Evolutionary conservation across 352 stramenopile species (phyloP), one percentile per base, ranked within the genome.

Genomic region (Globisporangium okanoganense): DNA sequence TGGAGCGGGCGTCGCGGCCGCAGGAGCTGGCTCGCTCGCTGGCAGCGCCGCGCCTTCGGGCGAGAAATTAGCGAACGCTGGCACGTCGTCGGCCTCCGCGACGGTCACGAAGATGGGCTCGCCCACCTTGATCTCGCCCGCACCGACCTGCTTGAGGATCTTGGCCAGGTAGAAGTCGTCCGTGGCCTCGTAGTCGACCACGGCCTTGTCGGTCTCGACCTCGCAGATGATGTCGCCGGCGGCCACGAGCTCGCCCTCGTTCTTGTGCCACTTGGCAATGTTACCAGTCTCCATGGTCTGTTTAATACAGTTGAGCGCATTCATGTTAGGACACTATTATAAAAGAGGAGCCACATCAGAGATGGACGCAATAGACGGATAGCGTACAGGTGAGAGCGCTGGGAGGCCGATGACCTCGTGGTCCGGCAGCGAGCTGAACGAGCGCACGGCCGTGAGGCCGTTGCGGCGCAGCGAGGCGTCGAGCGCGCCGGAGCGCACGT

Each of bases 121-220:
- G 16, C 81, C 79, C 55, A 92, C 78, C 47, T 85, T 67, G 65
- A 99, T 87, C 59, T 98, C 95, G 6, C 82, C 73, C 5, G 77
- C 63, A 14, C 94, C 95, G 7, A 83, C 87, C 18, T 77, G 67
- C 41, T 94, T 90, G 43, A 99, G 80, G 73, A 99, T 98, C 79
- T 98, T 98, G 48, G 94, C 95, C 43, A 99, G 65, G 49, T 97
- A 84, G 56, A 81, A 85, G 36, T 99, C 97, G 71, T 99, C 96
- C 67, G 98, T 94, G 9, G 93, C 90, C 72, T 99, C 97, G 70
- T 97, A 99, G 75, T 98, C 96, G 51, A 99, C 96, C 25, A 96
- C 96, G 20, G 97, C 97, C 79, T 99, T 99, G 79, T 99, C 97
- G 12, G 97, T 99, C 79, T 99, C 96, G 58, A 99, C 90, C 58